Conservation (phyloP, 768 basidiomycete genomes). For the Leccinum olivaceopallidum region DNA sequence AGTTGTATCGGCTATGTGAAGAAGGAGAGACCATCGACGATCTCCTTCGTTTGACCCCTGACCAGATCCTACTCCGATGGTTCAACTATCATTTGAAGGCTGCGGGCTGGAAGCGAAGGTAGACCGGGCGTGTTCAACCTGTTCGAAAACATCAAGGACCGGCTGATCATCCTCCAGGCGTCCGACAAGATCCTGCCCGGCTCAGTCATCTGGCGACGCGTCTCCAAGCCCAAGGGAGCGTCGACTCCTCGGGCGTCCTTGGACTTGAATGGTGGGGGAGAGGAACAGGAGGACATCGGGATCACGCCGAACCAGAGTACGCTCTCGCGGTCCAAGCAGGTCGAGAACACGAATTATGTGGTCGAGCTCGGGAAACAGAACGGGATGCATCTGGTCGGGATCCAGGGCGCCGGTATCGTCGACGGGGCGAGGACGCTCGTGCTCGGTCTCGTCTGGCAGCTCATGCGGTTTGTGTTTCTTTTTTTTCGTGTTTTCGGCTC, state of each 20-base stretch:
- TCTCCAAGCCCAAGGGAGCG: slow-evolving; percentile 77
- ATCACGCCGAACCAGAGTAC: slow-evolving; percentile 82
- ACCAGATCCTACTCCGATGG: slow-evolving; percentile 97
- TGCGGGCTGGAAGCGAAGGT: slow-evolving; percentile 90
- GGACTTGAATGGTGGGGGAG: slow-evolving; percentile 38
- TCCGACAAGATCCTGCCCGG: slow-evolving; percentile 96
- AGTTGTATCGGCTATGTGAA: slow-evolving; percentile 93
- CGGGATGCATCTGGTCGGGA: slow-evolving; percentile 94
- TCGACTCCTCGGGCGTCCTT: slow-evolving; percentile 37
- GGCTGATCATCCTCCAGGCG: slow-evolving; percentile 88
- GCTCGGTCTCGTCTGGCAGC: slow-evolving; percentile 95
- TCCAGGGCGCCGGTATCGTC: slow-evolving; percentile 97
- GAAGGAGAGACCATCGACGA: slow-evolving; percentile 98
- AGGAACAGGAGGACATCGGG: slow-evolving; percentile 78
- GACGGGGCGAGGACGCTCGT: slow-evolving; percentile 93
- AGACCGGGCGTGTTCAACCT: slow-evolving; percentile 89
- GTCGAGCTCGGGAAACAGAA: slow-evolving; percentile 93
- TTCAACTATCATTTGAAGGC: slow-evolving; percentile 99
- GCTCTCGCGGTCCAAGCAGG: slow-evolving; percentile 93
- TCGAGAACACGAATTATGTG: slow-evolving; percentile 97
- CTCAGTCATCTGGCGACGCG: slow-evolving; percentile 91
- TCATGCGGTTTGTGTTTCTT: slow-evolving; percentile 72
- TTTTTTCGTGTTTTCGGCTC: neutral
- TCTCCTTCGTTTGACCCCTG: slow-evolving; percentile 88
- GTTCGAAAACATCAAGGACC: slow-evolving; percentile 95